Base-by-base conservation (phyloP, 2,329 filamentous ascomycete species). In the Harringtonia lauricola region DNA sequence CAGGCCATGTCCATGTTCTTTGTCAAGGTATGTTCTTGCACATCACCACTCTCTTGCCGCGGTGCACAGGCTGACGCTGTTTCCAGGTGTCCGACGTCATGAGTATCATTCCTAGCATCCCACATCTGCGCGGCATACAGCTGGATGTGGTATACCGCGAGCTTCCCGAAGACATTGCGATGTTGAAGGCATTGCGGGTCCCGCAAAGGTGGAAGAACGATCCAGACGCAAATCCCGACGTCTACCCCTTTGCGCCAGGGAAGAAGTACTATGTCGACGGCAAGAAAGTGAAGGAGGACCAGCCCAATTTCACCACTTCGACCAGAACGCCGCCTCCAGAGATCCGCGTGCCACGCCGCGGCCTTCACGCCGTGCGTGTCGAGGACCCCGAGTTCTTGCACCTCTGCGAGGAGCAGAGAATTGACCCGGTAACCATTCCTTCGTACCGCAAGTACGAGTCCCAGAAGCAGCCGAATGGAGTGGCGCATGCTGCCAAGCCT, bases 1-100 rank as follows among this genome's bases (percentile, higher is more conserved):
- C 59, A 68, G 47, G 66, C 68, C 17, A 71, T 74, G 55, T 72
- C 81, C 51, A 68, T 81, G 67, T 83, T 82, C 56, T 81, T 82
- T 53, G 72, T 83, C 49, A 81, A 79, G 67, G 76, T 81, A 60
- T 49, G 65, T 9, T n/a, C 2, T 14, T 37, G 18, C n/a, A n/a
- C n/a, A n/a, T 26, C 18, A 5, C 24, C 24, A 21, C 18, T n/a
- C 13, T n/a, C 9, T 8, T 21, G 2, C 17, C 13, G 5, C 29
- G 10, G 14, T 22, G 28, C 8, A 49, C 10, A 18, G 44, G 17
- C 50, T 57, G 45, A 58, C 47, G 52, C 18, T 28, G 12, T 17
- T 4, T 35, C 13, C 50, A 80, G 76, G 64, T 76, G 42, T 78
- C 76, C 26, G 79, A 83, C 51, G 67, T 82, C 46, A 69, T 83